Evolutionary conservation across 1,284 basidiomycete genomes (phyloP).

Genomic region (Vanrija sp.): DNA sequence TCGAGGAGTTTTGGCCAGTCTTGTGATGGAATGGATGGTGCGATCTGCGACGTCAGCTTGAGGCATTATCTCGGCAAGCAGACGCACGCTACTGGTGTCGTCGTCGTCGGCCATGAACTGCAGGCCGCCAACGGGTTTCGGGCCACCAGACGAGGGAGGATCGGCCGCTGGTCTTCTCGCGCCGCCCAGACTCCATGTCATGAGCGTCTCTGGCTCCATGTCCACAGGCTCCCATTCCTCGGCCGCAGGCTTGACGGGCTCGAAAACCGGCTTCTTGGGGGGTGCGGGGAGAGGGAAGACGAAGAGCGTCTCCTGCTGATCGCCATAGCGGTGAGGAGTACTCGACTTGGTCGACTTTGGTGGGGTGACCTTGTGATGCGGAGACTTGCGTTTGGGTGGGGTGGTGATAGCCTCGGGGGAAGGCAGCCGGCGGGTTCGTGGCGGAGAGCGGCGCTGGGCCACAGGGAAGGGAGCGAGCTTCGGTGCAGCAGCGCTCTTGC

Average conservation of each 20-base stretch:
- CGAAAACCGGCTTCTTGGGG: conserved; percentile 18
- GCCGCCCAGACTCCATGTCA: conserved; percentile 34
- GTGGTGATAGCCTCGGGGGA: not conserved
- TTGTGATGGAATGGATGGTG: conserved; percentile 18
- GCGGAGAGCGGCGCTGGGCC: too few relatives aligned
- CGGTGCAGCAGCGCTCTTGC: not conserved
- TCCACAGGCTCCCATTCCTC: conserved; percentile 26
- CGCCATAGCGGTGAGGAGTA: conserved; percentile 4
- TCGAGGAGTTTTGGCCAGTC: conserved; percentile 21
- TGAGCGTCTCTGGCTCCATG: conserved; percentile 38
- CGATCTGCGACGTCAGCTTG: conserved; percentile 17
- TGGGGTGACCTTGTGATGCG: conserved; percentile 26
- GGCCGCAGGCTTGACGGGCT: not conserved
- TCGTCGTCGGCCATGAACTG: not conserved
- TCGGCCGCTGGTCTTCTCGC: not conserved
- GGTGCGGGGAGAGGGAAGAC: conserved; percentile 21
- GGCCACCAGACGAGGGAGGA: not conserved
- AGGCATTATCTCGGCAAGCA: too few relatives aligned
- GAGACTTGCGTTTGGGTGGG: conserved; percentile 3
- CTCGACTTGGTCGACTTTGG: conserved; percentile 14
- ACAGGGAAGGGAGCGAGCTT: not conserved
- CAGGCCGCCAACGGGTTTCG: too few relatives aligned
- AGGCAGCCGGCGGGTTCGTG: not conserved
- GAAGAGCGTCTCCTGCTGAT: conserved; percentile 22
- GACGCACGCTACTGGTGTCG: conserved; percentile 22